Base-by-base conservation (phyloP, 306 rosid species). In the Medicago lupulina region DNA sequence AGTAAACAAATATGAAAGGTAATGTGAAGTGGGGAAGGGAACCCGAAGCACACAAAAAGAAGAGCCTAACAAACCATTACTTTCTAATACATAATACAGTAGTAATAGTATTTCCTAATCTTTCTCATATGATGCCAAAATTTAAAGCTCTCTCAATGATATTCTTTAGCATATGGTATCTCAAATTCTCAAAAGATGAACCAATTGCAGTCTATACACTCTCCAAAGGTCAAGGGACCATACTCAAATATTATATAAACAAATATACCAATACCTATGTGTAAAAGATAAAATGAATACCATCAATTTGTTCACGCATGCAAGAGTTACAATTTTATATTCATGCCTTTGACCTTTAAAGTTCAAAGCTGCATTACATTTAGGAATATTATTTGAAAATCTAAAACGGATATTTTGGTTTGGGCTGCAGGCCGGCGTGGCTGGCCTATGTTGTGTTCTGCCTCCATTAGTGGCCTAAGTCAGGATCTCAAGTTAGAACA, bases 141-240 rank as follows among this genome's bases (percentile, higher is more conserved):
- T 44, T 41, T 63, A 75, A 59, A 77, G 80, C 49, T 70, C 61
- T 16, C 58, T 62, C 51, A 38, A 21, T 66, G 11, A 7, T 31
- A 36, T 15, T 61, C 43, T 62, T 55, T 55, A 14, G 57, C 44
- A 9, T 18, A 64, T 38, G 16, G 81, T 76, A 85, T 79, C 93
- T 91, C 15, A 43, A 43, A 43, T 3, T 43, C 49, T 43, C 76
- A 88, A 91, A 91, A 88, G 96, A 31, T 80, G 90, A 88, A 82
- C 92, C 90, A 86, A 85, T 88, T 38, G 78, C 78, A 47, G 57
- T 70, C 74, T 77, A 87, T 49, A 64, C 83, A 53, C 65, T 67
- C 59, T 66, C 79, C 74, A 70, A 85, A 80, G 70, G 83, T 28
- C 81, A 76, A 66, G n/a, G 67, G 47, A 76, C 62, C 62, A 64